These are phyloP conservation scores for Kockovaella imperatae DNA, from an alignment of 768 basidiomycete genomes.

Conservation along the genomic window DNA sequence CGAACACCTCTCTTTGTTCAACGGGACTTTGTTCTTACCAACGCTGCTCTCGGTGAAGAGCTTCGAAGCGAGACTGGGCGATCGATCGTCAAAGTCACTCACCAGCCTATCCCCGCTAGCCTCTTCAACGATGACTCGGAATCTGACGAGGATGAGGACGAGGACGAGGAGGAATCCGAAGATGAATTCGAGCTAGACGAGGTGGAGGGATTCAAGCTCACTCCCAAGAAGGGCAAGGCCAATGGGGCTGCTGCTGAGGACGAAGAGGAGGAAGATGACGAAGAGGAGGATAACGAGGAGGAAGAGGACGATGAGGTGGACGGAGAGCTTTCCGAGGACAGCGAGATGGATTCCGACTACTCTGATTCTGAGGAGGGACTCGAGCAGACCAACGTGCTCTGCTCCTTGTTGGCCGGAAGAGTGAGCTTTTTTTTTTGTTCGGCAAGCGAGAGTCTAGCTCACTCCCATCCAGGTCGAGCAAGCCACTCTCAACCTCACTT, in stretches of 20 bases:
- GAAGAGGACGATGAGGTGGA: neutral
- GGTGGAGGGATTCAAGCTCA: constrained; percentile 43
- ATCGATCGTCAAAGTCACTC: constrained; percentile 46
- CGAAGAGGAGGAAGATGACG: neutral
- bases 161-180: constrained; percentile 15
- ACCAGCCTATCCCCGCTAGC: constrained; percentile 37
- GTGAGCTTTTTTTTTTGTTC: constrained; percentile 46
- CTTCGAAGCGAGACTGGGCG: constrained; percentile 53
- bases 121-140: constrained; percentile 31
- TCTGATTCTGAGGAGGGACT: constrained; percentile 43
- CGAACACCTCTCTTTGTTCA: constrained; percentile 55
- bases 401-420: constrained; percentile 73
- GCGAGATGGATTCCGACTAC: constrained; percentile 50
- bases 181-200: constrained; percentile 26
- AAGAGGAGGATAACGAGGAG: neutral
- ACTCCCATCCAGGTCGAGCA: constrained; percentile 62
- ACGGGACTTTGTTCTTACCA: constrained; percentile 69
- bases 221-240: constrained; percentile 57
- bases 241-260: constrained; percentile 6
- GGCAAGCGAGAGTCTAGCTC: neutral
- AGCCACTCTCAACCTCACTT: constrained; percentile 59
- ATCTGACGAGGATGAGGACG: constrained; percentile 42
- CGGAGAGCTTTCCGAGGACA: no score
- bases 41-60: constrained; percentile 68
- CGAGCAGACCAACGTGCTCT: constrained; percentile 50